These are phyloP conservation scores for Rhynchospora breviuscula DNA, from an alignment of 176 grass and related monocot genomes.

Conservation along the genomic window DNA sequence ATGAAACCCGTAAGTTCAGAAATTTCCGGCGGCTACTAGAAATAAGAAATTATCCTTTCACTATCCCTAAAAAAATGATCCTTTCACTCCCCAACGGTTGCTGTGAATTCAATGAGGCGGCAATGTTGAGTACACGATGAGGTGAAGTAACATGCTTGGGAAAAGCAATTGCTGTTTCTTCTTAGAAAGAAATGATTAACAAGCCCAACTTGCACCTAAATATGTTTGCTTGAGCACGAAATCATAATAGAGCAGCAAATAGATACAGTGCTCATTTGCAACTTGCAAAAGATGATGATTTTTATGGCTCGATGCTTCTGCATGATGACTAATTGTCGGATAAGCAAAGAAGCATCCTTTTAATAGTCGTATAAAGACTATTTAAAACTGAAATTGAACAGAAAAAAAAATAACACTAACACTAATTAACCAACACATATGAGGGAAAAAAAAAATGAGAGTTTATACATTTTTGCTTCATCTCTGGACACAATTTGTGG, in stretches of 20 bases:
- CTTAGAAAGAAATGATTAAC: constrained; percentile 5
- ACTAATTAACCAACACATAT: too few relatives aligned
- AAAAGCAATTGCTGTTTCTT: constrained; percentile 7
- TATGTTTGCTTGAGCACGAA: neutral
- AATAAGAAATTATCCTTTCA: neutral
- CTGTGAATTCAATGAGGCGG: constrained; percentile 1
- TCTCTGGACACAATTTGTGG: neutral
- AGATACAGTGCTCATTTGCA: neutral
- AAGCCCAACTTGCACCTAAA: neutral
- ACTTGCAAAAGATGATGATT: neutral
- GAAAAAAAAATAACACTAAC: neutral
- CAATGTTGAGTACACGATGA: constrained; percentile 24
- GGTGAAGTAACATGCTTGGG: constrained; percentile 1
- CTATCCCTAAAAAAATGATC: neutral
- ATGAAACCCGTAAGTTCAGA: neutral
- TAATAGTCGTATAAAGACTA: neutral
- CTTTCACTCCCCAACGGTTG: constrained; percentile 5
- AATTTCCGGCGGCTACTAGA: neutral
- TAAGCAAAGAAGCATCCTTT: neutral
- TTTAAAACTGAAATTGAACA: neutral
- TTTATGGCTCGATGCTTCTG: neutral
- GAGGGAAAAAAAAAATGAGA: too few relatives aligned
- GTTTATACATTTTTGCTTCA: too few relatives aligned
- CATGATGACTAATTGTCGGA: neutral
- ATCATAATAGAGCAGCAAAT: neutral